phyloP scores from a whole-genome alignment of 2,329 filamentous ascomycete species.

The Pezicula neosporulosa region DNA sequence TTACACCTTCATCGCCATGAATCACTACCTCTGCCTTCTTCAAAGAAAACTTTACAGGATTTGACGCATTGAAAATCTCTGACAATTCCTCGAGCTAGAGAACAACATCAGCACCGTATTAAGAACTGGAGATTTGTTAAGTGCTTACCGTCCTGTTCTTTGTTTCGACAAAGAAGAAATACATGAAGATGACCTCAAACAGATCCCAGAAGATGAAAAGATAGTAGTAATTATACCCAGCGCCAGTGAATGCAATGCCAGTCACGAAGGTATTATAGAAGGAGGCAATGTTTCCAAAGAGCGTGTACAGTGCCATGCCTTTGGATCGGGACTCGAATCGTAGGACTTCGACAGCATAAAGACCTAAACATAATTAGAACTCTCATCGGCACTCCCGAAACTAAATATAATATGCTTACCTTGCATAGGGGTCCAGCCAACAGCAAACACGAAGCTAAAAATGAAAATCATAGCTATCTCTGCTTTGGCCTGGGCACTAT shows the following conservation, averaged over 20 bases:
- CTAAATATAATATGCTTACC: neutral
- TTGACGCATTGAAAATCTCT: slow-evolving; percentile 35
- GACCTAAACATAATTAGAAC: slow-evolving; percentile 34
- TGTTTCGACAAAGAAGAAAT: slow-evolving; percentile 27
- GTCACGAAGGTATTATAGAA: slow-evolving; percentile 43
- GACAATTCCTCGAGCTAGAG: slow-evolving; percentile 38
- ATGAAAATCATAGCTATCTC: slow-evolving; percentile 39
- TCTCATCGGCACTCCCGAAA: slow-evolving; percentile 28
- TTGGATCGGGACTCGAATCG: slow-evolving; percentile 40
- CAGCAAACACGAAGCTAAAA: slow-evolving; percentile 32
- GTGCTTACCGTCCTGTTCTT: slow-evolving; percentile 8
- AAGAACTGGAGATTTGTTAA: neutral
- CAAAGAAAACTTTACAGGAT: slow-evolving; percentile 30
- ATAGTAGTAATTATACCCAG: slow-evolving; percentile 38
- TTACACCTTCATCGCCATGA: neutral
- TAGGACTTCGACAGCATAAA: slow-evolving; percentile 43
- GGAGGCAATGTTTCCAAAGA: slow-evolving; percentile 39
- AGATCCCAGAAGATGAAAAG: slow-evolving; percentile 32
- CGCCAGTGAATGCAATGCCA: slow-evolving; percentile 31
- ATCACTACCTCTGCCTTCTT: slow-evolving; percentile 1
- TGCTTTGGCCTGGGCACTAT: slow-evolving; percentile 31
- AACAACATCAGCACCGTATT: neutral
- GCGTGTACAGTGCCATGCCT: slow-evolving; percentile 43
- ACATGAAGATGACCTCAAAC: slow-evolving; percentile 35
- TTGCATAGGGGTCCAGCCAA: slow-evolving; percentile 40